Base-by-base conservation (phyloP, 805 yeast species). In the Dipodascopsis uninucleata region DNA sequence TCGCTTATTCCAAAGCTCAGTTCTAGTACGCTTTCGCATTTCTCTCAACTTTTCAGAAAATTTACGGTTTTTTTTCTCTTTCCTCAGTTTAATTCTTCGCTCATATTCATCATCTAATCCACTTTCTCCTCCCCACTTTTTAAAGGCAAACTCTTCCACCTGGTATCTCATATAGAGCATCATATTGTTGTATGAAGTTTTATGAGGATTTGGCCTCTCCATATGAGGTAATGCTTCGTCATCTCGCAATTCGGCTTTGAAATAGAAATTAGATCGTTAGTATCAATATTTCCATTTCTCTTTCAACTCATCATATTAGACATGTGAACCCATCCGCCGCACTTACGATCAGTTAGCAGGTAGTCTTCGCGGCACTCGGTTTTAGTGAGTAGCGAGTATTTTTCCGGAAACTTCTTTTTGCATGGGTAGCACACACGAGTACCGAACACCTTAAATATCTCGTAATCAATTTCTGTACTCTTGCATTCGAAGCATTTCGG, bases 311-410 rank as follows among this genome's bases (percentile, higher is more conserved):
- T 14, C 14, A 12, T 12, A 26, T 14, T 26, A 12, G 29, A 26
- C n/a, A 4, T 10, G 22, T 12, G 18, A 20, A 10, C 17, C 7
- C 31, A n/a, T n/a, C 28, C 17, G 17, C 9, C 7, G 5, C 7
- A 31, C 55, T 28, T 36, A 53, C 50, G 93, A 38, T 93, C 98
- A 0, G 99, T 93, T 23, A 93, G 64, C 32, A 93, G 74, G 62
- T 93, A 93, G 66, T 93, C 99, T 56, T 85, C 90, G 31, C 80
- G 77, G 63, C 96, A 88, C 65, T 93, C 99, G 0, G 99, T 93
- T 66, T 93, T 93, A 5, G 99, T 93, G 40, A 93, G 66, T 17
- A 93, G 65, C 0, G 97, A 78, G 62, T 90, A 93, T 59, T 93
- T 93, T 31, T 93, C 96, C 0, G 96, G 96, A 18, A 67, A 66